A percentile compares a stretch with the other conserved stretches of the same genome.
Evolutionary conservation across 1,284 basidiomycete species (phyloP).

Genomic region (Austroboletus niveus): DNA sequence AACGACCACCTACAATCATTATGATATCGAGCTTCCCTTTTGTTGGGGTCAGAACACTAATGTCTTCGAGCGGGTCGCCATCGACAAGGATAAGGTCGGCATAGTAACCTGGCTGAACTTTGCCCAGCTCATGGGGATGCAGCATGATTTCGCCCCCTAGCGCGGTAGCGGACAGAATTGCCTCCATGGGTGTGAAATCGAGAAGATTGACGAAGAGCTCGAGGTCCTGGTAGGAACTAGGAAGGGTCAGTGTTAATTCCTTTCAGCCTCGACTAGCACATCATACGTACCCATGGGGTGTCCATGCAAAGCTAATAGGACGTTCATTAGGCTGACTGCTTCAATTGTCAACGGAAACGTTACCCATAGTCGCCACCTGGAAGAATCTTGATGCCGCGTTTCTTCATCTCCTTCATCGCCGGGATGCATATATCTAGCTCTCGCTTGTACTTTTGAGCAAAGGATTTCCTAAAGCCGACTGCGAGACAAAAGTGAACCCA

Average conservation of each 20-base stretch:
- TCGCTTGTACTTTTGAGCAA: slow-evolving; percentile 25
- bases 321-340: neutral
- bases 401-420: slow-evolving; percentile 35
- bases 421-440: slow-evolving; percentile 33
- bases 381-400: slow-evolving; percentile 32
- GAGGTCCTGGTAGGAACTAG: slow-evolving; percentile 34
- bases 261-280: neutral
- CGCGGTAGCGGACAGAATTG: slow-evolving; percentile 36
- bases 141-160: slow-evolving; percentile 37
- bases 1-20: slow-evolving; percentile 23
- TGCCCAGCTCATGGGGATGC: slow-evolving; percentile 35
- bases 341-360: neutral
- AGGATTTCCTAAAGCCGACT: slow-evolving; percentile 24
- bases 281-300: slow-evolving; percentile 30
- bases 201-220: slow-evolving; percentile 38
- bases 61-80: slow-evolving; percentile 35
- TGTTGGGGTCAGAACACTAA: slow-evolving; percentile 27
- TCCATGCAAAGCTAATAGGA: slow-evolving; percentile 33
- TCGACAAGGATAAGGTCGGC: slow-evolving; percentile 35
- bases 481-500: neutral
- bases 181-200: slow-evolving; percentile 36
- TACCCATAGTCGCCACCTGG: slow-evolving; percentile 35
- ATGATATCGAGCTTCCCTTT: slow-evolving; percentile 32
- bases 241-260: slow-evolving; percentile 2
- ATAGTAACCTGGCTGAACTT: slow-evolving; percentile 36